Base-by-base conservation (phyloP, 2,329 filamentous ascomycete species). In the Thyridium curvatum region DNA sequence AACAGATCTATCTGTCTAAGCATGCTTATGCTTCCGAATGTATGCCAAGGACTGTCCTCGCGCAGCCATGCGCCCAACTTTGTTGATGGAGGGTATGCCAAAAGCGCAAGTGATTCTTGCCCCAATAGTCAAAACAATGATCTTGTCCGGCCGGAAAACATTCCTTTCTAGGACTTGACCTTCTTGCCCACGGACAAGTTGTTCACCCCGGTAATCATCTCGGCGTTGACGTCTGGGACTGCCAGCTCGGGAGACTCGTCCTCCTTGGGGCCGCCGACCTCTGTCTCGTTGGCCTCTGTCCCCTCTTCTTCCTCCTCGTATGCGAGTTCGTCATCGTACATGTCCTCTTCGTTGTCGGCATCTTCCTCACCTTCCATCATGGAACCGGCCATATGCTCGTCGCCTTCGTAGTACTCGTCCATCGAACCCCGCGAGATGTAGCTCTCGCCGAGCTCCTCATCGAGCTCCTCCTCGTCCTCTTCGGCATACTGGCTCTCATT, bases 171-270 rank as follows among this genome's bases (percentile, higher is more conserved):
- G 21, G 21, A 26, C 21, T 26, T 26, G 21, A 26, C 47, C 38
- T 58, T 60, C 49, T 65, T 64, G 41, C 71, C 66, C 29, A 76
- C 46, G 37, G 64, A 62, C 37, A 81, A 55, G 44, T 74, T 65
- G 58, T 69, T 68, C 59, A 82, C 57, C 39, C 77, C 77, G 14
- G 76, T 79, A 39, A 81, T 79, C 18, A 77, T 48, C 54, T 81
- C 75, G 3, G 74, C 77, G 39, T 65, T 61, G 10, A 68, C 40
- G 47, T 81, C 77, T 12, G 15, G n/a, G 17, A 32, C 29, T n/a
- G 14, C 35, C 15, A 17, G 32, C 10, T 43, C 30, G 14, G 34
- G 18, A n/a, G 39, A 6, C 42, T 53, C 53, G 15, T 50, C 42
- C 13, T 34, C 41, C 4, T 46, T 39, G 16, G 38, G 10, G 18